phyloP scores from a whole-genome alignment of 208 protist species.

The Porcisia deanei region DNA sequence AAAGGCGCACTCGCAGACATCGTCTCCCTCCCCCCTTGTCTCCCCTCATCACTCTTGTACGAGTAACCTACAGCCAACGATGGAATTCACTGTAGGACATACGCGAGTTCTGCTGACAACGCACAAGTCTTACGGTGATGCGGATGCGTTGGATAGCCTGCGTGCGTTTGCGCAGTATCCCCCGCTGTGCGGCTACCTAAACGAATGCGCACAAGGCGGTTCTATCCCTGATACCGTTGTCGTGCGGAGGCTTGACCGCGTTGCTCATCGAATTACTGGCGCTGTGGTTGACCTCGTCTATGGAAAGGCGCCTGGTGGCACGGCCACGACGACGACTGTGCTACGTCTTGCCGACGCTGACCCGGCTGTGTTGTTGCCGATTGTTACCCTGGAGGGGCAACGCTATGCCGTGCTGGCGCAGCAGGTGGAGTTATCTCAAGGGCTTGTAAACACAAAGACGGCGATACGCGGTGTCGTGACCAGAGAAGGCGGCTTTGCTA shows the following conservation, averaged over 20 bases:
- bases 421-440: constrained; percentile 40
- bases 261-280: constrained; percentile 65
- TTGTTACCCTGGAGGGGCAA: constrained; percentile 33
- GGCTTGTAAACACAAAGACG: constrained; percentile 34
- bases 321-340: constrained; percentile 26
- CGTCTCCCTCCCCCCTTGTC: too few species aligned
- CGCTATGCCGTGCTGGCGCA: constrained; percentile 46
- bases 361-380: constrained; percentile 54
- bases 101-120: constrained; percentile 48
- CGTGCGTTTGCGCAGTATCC: constrained; percentile 46
- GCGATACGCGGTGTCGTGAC: constrained; percentile 46
- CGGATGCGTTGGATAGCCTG: constrained; percentile 34
- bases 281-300: constrained; percentile 64
- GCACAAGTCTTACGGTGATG: constrained; percentile 70
- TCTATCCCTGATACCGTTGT: constrained; percentile 50
- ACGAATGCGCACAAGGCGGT: constrained; percentile 29
- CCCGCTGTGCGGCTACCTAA: constrained; percentile 52
- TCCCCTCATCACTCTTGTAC: neutral
- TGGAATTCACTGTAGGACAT: constrained; percentile 62
- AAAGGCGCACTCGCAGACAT: neutral
- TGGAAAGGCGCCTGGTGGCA: constrained; percentile 28
- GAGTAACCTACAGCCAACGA: constrained; percentile 5
- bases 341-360: constrained; percentile 38
- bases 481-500: constrained; percentile 28
- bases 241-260: constrained; percentile 48